Evolutionary conservation across 2,329 filamentous ascomycete species (phyloP), one percentile per base, ranked within the genome.

Genomic region (Pochonia chlamydosporia): DNA sequence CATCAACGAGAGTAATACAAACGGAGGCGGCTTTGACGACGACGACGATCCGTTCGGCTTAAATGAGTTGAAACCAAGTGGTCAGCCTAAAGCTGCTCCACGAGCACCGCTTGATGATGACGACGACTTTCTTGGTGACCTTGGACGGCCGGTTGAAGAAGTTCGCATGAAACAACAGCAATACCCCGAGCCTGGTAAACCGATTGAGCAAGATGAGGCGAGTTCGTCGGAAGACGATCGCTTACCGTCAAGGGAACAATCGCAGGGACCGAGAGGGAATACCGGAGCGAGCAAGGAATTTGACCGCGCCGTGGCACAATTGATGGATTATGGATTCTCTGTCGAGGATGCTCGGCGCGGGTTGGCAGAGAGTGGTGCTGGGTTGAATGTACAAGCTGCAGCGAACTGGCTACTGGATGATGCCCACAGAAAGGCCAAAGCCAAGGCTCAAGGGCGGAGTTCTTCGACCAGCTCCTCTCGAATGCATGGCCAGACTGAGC

Each of bases 321-420:
- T 99, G 23, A 82, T 96, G 3, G 92, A 96, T 55, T 97, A 97
- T 81, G 93, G 93, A 1, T 99, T 99, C 57, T 82, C 89, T 0
- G 78, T 83, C 0, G 88, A 95, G 49, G 89, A 90, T 59, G 86
- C 93, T n/a, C 78, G 79, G 46, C 76, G 85, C 52, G 93, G 90
- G 5, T 68, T 99, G 35, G 82, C 82, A 10, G 85, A 89, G 58
- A 96, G 87, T 26, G 85, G 89, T 4, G 84, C 83, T 3, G 88
- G 89, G 3, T 69, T 83, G 1, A 86, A 96, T 61, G 81, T 96
- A 9, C 89, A 96, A 63, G 85, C 82, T 42, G 92, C 92, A 2
- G 89, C 95, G 6, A 85, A 91, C 35, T 95, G 86, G 83, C 76
- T 99, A 9, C 70, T 99, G 30, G 93, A 95, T 48, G 88, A 96